phyloP scores from a whole-genome alignment of 2,329 filamentous ascomycete species.

The Aspergillaceae sp. region DNA sequence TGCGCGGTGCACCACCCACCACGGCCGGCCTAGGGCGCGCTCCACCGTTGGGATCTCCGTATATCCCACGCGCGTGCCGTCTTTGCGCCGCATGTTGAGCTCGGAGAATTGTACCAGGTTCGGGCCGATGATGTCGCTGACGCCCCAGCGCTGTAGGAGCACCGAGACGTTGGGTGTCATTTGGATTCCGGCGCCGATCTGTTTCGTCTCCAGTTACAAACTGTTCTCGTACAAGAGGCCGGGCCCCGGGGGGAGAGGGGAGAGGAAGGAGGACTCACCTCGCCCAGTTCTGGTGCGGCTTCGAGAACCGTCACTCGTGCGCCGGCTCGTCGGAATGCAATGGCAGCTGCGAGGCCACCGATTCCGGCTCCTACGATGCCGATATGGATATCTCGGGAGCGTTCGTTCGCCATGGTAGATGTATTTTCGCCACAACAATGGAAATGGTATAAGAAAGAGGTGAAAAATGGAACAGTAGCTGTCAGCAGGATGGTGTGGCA shows the following conservation, averaged over 20 bases:
- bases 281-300: constrained; percentile 33
- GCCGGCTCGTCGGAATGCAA: constrained; percentile 34
- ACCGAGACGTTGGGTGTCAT: constrained; percentile 36
- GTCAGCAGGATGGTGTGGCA: no score
- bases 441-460: no score
- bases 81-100: constrained; percentile 29
- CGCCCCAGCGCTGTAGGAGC: constrained; percentile 33
- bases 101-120: background rate
- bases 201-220: background rate
- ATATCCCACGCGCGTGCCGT: constrained; percentile 32
- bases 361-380: constrained; percentile 33
- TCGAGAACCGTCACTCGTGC: constrained; percentile 37
- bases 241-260: no score
- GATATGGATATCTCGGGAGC: constrained; percentile 1
- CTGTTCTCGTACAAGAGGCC: background rate
- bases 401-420: no score
- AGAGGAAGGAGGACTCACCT: constrained; percentile 19
- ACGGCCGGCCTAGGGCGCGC: constrained; percentile 18
- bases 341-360: constrained; percentile 36
- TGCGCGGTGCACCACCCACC: constrained; percentile 43
- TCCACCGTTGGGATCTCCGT: constrained; percentile 10
- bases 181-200: constrained; percentile 31
- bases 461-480: no score
- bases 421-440: no score
- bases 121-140: constrained; percentile 27